These are phyloP conservation scores for Dispira simplex DNA, from an alignment of 192 early-diverging fungal genomes.

Conservation along the genomic window DNA sequence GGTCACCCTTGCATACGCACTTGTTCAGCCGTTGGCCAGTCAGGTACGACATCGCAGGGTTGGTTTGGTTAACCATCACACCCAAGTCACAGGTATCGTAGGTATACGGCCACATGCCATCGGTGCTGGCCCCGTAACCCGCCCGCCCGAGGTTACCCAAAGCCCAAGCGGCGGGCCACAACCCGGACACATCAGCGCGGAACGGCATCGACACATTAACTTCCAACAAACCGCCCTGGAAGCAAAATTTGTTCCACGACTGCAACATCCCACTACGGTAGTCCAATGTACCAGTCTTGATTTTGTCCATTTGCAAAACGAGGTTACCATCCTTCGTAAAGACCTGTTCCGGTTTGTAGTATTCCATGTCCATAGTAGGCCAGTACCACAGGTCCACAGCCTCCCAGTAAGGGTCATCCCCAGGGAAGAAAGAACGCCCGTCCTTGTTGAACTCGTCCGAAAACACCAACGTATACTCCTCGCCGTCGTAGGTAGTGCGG, in stretches of 20 bases:
- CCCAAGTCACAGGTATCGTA: constrained; percentile 34
- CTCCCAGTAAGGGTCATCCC: constrained; percentile 36
- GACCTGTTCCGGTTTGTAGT: constrained; percentile 33
- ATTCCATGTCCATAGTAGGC: constrained; percentile 32
- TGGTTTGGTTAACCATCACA: constrained; percentile 35
- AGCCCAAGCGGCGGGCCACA: constrained; percentile 40
- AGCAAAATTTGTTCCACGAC: constrained; percentile 48
- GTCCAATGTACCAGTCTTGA: constrained; percentile 9
- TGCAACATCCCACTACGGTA: constrained; percentile 43
- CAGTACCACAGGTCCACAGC: constrained; percentile 38
- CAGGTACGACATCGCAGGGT: constrained; percentile 30
- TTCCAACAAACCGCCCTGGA: constrained; percentile 43
- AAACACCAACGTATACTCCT: constrained; percentile 35
- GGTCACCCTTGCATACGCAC: constrained; percentile 33
- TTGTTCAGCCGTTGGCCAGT: constrained; percentile 37
- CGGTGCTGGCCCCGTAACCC: constrained; percentile 37
- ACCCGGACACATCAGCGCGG: constrained; percentile 24
- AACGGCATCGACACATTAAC: constrained; percentile 36
- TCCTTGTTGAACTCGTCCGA: constrained; percentile 41
- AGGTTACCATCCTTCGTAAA: constrained; percentile 31
- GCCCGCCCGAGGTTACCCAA: constrained; percentile 41
- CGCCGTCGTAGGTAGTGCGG: constrained; percentile 22
- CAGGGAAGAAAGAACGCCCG: constrained; percentile 30
- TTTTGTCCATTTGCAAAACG: constrained; percentile 24
- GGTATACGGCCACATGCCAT: constrained; percentile 37